These are phyloP conservation scores for Lichtheimia corymbifera DNA, from an alignment of 371 early-diverging fungal species.

Conservation along the genomic window DNA sequence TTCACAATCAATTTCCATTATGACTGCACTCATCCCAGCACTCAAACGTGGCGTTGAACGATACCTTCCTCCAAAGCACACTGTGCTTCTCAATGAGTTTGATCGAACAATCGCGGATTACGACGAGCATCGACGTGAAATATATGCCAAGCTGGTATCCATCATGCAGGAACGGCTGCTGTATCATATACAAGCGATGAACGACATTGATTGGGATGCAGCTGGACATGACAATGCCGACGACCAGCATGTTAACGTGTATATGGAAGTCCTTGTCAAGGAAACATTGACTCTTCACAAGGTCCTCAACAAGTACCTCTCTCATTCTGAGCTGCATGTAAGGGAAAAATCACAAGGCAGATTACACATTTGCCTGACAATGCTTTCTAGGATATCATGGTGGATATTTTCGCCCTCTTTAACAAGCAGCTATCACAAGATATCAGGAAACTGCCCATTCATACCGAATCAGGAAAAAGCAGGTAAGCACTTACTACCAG, in stretches of 20 bases:
- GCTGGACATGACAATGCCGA: slow-evolving; percentile 44
- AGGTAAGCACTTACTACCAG: slow-evolving; percentile 33
- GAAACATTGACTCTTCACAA: slow-evolving; percentile 88
- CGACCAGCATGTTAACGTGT: slow-evolving; percentile 50
- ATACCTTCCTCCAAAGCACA: slow-evolving; percentile 73
- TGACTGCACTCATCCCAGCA: slow-evolving; percentile 81
- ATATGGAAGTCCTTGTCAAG: slow-evolving; percentile 85
- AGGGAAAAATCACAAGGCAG: background rate
- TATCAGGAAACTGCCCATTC: slow-evolving; percentile 62
- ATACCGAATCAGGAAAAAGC: slow-evolving; percentile 75
- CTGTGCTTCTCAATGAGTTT: slow-evolving; percentile 79
- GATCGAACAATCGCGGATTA: slow-evolving; percentile 82
- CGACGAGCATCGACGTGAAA: slow-evolving; percentile 82
- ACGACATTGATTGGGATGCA: slow-evolving; percentile 73
- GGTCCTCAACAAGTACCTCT: slow-evolving; percentile 81
- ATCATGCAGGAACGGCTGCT: slow-evolving; percentile 91
- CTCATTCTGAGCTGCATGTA: slow-evolving; percentile 67
- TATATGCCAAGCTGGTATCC: slow-evolving; percentile 83
- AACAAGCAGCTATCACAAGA: slow-evolving; percentile 73
- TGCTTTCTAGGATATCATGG: slow-evolving; percentile 56
- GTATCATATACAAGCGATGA: slow-evolving; percentile 71
- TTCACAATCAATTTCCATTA: slow-evolving; percentile 84
- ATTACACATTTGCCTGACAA: background rate
- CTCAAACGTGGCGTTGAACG: slow-evolving; percentile 70
- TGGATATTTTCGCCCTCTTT: slow-evolving; percentile 75